A percentile compares a stretch with the other conserved stretches of the same genome.
Evolutionary conservation across 768 basidiomycete genomes (phyloP).

Genomic region (Russula foetens): DNA sequence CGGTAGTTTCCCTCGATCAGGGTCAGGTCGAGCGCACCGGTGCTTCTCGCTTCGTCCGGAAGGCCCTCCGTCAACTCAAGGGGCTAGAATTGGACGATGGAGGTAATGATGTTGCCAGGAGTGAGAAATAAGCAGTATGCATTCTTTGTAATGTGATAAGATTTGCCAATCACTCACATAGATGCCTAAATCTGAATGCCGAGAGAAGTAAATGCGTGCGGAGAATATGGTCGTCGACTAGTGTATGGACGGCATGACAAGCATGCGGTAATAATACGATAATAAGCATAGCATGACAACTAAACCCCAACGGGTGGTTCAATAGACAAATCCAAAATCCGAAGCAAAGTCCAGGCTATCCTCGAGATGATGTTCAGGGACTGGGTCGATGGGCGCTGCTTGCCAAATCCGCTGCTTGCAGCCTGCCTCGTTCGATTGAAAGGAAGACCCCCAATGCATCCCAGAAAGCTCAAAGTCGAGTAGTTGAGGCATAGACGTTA

Average conservation of each 20-base stretch:
- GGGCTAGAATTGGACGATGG: slow-evolving; percentile 7
- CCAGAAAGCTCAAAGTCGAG: slow-evolving; percentile 67
- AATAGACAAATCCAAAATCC: slow-evolving; percentile 19
- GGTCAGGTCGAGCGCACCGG: slow-evolving; percentile 8
- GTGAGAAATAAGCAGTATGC: slow-evolving; percentile 5
- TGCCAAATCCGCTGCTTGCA: slow-evolving; percentile 19
- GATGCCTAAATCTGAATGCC: slow-evolving; percentile 7
- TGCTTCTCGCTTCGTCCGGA: slow-evolving; percentile 15
- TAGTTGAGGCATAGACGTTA: slow-evolving; percentile 54
- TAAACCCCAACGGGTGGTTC: background rate
- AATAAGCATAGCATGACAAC: slow-evolving; percentile 16
- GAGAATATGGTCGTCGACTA: background rate
- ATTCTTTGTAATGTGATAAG: background rate
- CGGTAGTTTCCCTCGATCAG: slow-evolving; percentile 7
- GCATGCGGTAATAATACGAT: slow-evolving; percentile 15
- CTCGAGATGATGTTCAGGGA: slow-evolving; percentile 9
- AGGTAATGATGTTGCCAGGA: background rate
- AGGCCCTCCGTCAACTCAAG: slow-evolving; percentile 12
- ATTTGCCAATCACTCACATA: background rate
- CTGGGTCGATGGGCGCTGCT: slow-evolving; percentile 10
- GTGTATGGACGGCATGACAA: background rate
- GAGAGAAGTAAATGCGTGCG: background rate
- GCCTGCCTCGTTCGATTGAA: slow-evolving; percentile 8
- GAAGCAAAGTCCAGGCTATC: slow-evolving; percentile 15
- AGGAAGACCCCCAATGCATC: slow-evolving; percentile 50